These are phyloP conservation scores for Venturia pyrina DNA, from an alignment of 2,329 filamentous ascomycete genomes.

Conservation along the genomic window DNA sequence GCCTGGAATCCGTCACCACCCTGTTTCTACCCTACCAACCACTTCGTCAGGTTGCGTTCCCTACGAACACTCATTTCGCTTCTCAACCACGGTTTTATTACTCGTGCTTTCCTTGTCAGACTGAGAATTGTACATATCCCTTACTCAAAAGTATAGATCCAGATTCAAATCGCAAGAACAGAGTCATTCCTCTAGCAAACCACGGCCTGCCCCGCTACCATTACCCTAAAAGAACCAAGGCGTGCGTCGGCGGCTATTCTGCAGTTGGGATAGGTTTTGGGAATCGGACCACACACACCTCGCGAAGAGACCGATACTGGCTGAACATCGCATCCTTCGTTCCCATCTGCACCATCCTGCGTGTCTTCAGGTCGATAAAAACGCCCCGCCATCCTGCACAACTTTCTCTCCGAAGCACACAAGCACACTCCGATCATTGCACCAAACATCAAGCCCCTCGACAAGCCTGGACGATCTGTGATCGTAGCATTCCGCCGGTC, in stretches of 20 bases:
- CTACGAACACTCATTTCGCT: neutral
- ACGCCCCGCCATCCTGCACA: neutral
- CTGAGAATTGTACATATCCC: neutral
- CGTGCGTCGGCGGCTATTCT: slow-evolving; percentile 2
- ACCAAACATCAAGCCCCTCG: slow-evolving; percentile 7
- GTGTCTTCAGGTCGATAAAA: neutral
- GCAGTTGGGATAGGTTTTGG: neutral
- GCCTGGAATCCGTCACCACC: neutral
- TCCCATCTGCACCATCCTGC: neutral
- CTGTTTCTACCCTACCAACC: neutral
- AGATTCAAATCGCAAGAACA: neutral
- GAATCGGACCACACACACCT: neutral
- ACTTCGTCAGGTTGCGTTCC: neutral
- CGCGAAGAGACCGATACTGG: neutral
- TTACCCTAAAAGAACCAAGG: neutral
- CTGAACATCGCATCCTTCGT: neutral
- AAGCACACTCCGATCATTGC: slow-evolving; percentile 16
- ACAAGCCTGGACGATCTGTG: slow-evolving; percentile 11
- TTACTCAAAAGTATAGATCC: neutral
- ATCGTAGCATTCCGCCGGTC: slow-evolving; percentile 4
- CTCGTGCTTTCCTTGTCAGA: neutral
- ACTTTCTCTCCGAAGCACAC: slow-evolving; percentile 37
- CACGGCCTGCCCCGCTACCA: neutral
- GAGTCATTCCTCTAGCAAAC: neutral
- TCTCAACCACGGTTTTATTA: neutral